A percentile compares a stretch with the other conserved stretches of the same genome.
Conservation (phyloP, 2,329 filamentous ascomycete species). For the Trematosphaeria pertusa region DNA sequence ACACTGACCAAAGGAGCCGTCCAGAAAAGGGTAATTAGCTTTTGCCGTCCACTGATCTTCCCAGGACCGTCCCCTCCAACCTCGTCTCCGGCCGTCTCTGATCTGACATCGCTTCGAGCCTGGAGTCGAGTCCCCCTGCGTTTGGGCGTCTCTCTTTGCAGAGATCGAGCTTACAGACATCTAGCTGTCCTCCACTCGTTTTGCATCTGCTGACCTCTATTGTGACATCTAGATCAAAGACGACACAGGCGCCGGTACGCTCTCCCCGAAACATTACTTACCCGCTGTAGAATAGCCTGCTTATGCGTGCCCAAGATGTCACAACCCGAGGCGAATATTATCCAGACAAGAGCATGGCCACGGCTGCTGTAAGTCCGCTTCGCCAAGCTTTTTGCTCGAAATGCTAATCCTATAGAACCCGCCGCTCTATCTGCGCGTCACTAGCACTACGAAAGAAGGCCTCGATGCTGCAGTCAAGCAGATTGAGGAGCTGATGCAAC, state of each 20-base stretch:
- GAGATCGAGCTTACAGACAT: constrained; percentile 57
- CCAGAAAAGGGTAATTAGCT: constrained; percentile 98
- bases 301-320: constrained; percentile 84
- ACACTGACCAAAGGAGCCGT: constrained; percentile 95
- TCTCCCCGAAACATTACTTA: constrained; percentile 75
- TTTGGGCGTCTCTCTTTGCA: constrained; percentile 44
- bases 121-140: constrained; percentile 32
- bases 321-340: constrained; percentile 97
- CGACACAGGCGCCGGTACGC: constrained; percentile 99
- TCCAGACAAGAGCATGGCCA: constrained; percentile 97
- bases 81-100: constrained; percentile 23
- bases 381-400: constrained; percentile 46
- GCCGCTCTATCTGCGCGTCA: constrained; percentile 93
- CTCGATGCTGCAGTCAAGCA: constrained; percentile 85
- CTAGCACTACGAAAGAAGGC: constrained; percentile 89
- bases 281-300: constrained; percentile 61
- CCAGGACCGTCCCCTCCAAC: constrained; percentile 51
- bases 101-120: constrained; percentile 63
- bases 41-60: constrained; percentile 72
- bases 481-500: constrained; percentile 94
- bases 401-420: constrained; percentile 69
- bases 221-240: constrained; percentile 98
- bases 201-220: constrained; percentile 92
- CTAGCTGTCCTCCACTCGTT: constrained; percentile 61
- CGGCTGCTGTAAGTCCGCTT: constrained; percentile 70